A percentile compares a stretch with the other conserved stretches of the same genome.
Evolutionary conservation across 73 alveolate genomes (phyloP).

Genomic region (Symbiodinium natans): DNA sequence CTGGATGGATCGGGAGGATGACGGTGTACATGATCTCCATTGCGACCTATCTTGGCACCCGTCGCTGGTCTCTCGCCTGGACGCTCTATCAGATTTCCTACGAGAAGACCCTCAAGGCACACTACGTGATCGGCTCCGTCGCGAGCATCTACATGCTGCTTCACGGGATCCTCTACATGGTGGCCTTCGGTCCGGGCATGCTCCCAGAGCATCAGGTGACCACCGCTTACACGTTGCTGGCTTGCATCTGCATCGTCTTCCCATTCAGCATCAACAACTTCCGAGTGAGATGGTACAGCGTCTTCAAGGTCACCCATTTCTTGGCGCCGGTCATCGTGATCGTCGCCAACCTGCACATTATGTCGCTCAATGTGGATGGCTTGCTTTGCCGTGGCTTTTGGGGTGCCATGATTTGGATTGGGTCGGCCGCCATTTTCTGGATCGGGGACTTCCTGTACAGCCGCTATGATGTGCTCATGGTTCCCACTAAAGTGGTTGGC

Average conservation of each 20-base stretch:
- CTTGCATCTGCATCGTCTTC: neutral
- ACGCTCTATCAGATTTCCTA: constrained; percentile 17
- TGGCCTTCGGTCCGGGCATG: constrained; percentile 10
- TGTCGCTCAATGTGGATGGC: constrained; percentile 37
- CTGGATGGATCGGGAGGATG: constrained; percentile 69
- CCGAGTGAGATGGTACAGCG: constrained; percentile 42
- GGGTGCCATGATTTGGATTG: constrained; percentile 54
- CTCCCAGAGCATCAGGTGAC: constrained; percentile 64
- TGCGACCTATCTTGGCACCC: constrained; percentile 75
- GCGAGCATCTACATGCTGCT: constrained; percentile 56
- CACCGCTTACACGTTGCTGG: constrained; percentile 28
- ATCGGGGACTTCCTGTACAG: constrained; percentile 42
- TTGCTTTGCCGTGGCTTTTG: constrained; percentile 52
- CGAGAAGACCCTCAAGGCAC: constrained; percentile 71
- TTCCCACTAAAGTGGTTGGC: constrained; percentile 26
- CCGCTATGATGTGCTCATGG: constrained; percentile 54
- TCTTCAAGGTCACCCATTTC: constrained; percentile 50
- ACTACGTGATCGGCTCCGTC: constrained; percentile 60
- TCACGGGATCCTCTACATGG: constrained; percentile 60
- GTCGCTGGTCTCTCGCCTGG: constrained; percentile 63
- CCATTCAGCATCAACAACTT: constrained; percentile 65
- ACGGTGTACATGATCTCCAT: constrained; percentile 56
- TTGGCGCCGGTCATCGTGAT: constrained; percentile 41
- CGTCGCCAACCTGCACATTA: constrained; percentile 15
- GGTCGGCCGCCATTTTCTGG: constrained; percentile 50